These are phyloP conservation scores for Rubia yunnanensis DNA, from an alignment of 257 asterid species.

Conservation along the genomic window DNA sequence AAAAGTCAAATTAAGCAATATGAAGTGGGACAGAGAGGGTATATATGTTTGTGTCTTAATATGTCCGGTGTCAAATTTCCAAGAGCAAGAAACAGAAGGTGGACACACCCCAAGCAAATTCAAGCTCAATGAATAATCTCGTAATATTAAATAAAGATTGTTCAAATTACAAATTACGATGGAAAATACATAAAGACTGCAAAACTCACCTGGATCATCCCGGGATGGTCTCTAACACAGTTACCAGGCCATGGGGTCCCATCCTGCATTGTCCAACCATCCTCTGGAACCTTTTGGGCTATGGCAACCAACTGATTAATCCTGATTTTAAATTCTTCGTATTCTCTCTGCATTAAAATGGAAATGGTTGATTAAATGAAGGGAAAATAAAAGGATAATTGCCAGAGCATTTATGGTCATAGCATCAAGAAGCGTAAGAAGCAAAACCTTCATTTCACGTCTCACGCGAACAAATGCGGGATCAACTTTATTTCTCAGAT, in stretches of 20 bases:
- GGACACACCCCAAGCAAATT: background rate
- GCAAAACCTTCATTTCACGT: constrained; percentile 74
- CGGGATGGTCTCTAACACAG: constrained; percentile 88
- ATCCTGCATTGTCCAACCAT: constrained; percentile 96
- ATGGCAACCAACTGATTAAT: constrained; percentile 63
- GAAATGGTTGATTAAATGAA: background rate
- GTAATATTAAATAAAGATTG: background rate
- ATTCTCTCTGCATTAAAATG: constrained; percentile 57
- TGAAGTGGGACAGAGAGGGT: too few species aligned
- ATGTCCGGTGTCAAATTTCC: background rate
- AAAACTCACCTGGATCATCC: constrained; percentile 82
- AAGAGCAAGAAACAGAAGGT: background rate
- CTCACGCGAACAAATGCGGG: constrained; percentile 76
- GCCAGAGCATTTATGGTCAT: background rate
- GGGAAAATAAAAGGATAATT: background rate
- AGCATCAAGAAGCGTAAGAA: background rate
- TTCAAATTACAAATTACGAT: background rate
- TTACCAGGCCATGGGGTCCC: constrained; percentile 97
- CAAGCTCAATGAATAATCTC: background rate
- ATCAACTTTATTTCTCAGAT: constrained; percentile 68
- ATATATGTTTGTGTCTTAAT: background rate
- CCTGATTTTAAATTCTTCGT: constrained; percentile 80
- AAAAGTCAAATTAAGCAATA: too few species aligned
- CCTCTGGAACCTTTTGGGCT: constrained; percentile 87
- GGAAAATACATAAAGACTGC: background rate